Conservation (phyloP, 164 flowering plant species). For the Aristolochia californica region DNA sequence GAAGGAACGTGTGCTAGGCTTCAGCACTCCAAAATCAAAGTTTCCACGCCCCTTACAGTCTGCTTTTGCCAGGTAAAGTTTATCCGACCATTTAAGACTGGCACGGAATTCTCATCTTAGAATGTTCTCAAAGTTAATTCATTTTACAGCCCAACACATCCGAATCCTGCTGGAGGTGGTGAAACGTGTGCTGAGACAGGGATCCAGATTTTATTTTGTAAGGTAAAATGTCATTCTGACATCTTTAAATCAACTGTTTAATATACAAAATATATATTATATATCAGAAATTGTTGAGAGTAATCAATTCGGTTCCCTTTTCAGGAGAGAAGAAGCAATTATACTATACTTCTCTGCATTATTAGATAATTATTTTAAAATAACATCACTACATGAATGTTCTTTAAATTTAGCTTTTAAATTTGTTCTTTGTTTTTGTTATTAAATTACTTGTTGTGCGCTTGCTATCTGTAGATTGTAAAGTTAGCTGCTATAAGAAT, state of each 20-base stretch:
- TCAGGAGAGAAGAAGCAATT: too few species aligned
- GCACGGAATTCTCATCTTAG: too few species aligned
- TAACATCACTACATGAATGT: too few species aligned
- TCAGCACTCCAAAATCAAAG: constrained; percentile 59
- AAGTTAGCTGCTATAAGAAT: constrained; percentile 97
- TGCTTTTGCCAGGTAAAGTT: constrained; percentile 78
- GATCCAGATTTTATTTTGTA: constrained; percentile 67
- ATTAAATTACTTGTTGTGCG: background rate
- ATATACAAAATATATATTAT: too few species aligned
- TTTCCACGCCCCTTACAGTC: constrained; percentile 57
- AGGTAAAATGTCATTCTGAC: constrained; percentile 32
- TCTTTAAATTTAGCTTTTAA: too few species aligned
- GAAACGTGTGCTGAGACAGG: constrained; percentile 99
- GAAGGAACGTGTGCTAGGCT: constrained; percentile 60
- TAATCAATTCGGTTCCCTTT: too few species aligned
- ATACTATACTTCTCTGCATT: too few species aligned
- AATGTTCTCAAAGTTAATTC: too few species aligned
- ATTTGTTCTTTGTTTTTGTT: too few species aligned
- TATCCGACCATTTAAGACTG: too few species aligned
- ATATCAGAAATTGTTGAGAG: too few species aligned
- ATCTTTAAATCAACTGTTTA: background rate
- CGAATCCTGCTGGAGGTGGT: constrained; percentile 85
- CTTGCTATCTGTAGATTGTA: constrained; percentile 36
- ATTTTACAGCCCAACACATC: constrained; percentile 72
- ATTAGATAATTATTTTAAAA: too few species aligned